These are phyloP conservation scores for Trichophyton mentagrophytes DNA, from an alignment of 2,329 filamentous ascomycete genomes.

Conservation along the genomic window DNA sequence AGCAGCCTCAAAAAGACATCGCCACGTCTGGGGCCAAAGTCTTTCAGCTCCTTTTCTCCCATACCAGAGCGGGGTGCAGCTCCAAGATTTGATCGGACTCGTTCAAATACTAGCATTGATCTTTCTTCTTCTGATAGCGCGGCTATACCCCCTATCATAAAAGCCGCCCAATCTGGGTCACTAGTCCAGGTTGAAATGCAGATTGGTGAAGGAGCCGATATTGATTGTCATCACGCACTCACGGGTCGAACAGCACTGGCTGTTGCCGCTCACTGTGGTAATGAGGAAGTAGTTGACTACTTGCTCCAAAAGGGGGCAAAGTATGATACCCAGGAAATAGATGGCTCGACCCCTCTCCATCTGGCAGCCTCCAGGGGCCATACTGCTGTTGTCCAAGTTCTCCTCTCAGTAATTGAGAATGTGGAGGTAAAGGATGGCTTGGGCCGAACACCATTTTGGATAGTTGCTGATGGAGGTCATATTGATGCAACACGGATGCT, in stretches of 20 bases:
- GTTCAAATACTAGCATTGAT: slow-evolving; percentile 26
- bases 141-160: slow-evolving; percentile 24
- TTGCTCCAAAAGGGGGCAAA: slow-evolving; percentile 23
- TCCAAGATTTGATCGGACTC: not conserved
- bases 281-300: slow-evolving; percentile 24
- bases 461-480: slow-evolving; percentile 26
- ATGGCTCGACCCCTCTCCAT: slow-evolving; percentile 23
- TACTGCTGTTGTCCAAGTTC: slow-evolving; percentile 25
- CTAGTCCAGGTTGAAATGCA: slow-evolving; percentile 24
- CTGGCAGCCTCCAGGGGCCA: slow-evolving; percentile 26
- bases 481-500: slow-evolving; percentile 22
- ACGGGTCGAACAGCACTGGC: slow-evolving; percentile 27
- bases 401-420: slow-evolving; percentile 19
- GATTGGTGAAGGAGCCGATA: slow-evolving; percentile 20
- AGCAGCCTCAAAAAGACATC: not conserved
- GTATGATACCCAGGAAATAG: slow-evolving; percentile 22
- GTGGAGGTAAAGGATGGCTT: slow-evolving; percentile 22
- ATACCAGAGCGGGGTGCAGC: not conserved
- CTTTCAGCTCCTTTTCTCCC: not conserved
- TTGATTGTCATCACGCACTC: slow-evolving; percentile 21
- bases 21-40: not conserved
- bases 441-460: slow-evolving; percentile 25
- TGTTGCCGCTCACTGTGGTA: slow-evolving; percentile 30
- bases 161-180: slow-evolving; percentile 25
- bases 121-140: slow-evolving; percentile 19